Base-by-base conservation (phyloP, 345 rosid species). In the Abelmoschus esculentus region DNA sequence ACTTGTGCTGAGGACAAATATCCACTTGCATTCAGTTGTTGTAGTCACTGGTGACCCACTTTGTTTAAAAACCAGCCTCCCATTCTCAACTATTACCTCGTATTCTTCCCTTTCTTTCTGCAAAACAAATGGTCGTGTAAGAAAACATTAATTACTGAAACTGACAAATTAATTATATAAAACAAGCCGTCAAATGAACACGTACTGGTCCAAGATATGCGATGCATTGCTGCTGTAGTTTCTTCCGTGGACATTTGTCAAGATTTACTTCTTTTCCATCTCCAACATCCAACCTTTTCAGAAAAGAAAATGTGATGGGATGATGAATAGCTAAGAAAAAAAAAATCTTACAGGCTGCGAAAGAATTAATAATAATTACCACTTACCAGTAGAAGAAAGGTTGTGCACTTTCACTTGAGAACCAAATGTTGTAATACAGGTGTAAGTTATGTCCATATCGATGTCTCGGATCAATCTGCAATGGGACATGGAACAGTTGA, bases 171-270 rank as follows among this genome's bases (percentile, higher is more conserved):
- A 55, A 38, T 7, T 2, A 54, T 7, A 3, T 26, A 22, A 26
- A 13, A 10, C 26, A 57, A 29, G 15, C 7, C 12, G 66, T 18
- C 6, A 6, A 18, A 36, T 13, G 2, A 0, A 17, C 46, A 77
- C 86, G 80, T 77, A 87, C 89, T 1, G 92, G 89, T 75, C 88
- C 88, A 31, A 87, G 89, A 70, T 87, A 87, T 72, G 73, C 26
- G 77, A 87, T 85, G 82, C 85, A 87, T 38, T 87, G 88, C 10
- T 70, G 77, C 7, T 85, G 88, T 5, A 87, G 80, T 4, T 54
- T 62, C 29, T 55, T 38, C 72, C 92, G 80, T 1, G 75, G 78
- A 67, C 92, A 87, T 73, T 80, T 83, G 18, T 77, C 75, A 2
- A 83, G 76, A 70, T 75, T 78, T 5, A 72, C 69, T 66, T 87